Evolutionary conservation across 306 rosid species (phyloP).

Genomic region (Ochetophila trinervis): DNA sequence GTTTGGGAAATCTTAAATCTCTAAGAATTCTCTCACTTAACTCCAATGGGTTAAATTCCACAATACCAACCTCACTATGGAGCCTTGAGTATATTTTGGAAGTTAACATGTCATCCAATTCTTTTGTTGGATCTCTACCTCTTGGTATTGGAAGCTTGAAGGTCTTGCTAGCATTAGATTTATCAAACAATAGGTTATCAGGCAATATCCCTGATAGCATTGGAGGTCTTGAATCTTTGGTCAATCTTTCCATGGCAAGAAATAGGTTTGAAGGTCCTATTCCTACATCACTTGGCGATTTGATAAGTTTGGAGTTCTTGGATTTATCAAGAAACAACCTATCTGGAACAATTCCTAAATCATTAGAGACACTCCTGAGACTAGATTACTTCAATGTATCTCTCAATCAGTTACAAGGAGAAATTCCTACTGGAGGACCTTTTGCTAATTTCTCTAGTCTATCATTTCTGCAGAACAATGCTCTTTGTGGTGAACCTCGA

Average conservation of each 20-base stretch:
- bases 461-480: slow-evolving; percentile 29
- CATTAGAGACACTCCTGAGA: slow-evolving; percentile 9
- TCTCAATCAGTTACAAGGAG: slow-evolving; percentile 21
- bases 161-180: neutral
- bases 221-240: neutral
- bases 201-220: slow-evolving; percentile 8
- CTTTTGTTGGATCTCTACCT: neutral
- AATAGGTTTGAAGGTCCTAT: neutral
- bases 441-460: slow-evolving; percentile 16
- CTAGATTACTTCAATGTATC: slow-evolving; percentile 11
- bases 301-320: neutral
- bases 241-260: neutral
- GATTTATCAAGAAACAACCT: slow-evolving; percentile 2
- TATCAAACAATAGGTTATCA: slow-evolving; percentile 1
- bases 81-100: neutral
- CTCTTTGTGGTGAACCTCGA: slow-evolving; percentile 23
- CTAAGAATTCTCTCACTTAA: neutral
- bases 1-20: slow-evolving; percentile 7
- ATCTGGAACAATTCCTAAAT: slow-evolving; percentile 12
- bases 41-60: slow-evolving; percentile 5
- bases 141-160: neutral
- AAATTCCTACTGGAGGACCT: slow-evolving; percentile 23
- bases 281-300: neutral
- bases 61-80: slow-evolving; percentile 7
- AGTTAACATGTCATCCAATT: slow-evolving; percentile 6